Base-by-base conservation (phyloP, 495 filamentous ascomycete genomes). In the Cercophora newfieldiana region DNA sequence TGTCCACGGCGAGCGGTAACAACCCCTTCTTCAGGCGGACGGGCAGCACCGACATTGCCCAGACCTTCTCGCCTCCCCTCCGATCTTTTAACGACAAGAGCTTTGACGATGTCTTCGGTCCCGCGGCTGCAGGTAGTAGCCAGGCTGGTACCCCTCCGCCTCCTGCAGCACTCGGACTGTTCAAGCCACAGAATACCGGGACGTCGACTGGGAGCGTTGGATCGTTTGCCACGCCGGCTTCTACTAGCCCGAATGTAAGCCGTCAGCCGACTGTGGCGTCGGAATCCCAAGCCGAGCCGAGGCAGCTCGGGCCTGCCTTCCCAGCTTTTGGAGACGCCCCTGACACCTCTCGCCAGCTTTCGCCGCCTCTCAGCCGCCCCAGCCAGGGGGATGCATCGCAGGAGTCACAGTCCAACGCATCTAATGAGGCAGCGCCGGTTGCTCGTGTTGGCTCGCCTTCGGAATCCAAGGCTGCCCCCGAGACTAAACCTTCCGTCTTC, bases 31-130 rank as follows among this genome's bases (percentile, higher is more conserved):
- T 96, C 79, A 84, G 91, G 64, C 87, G 89, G 50, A 88, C 89
- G 7, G 89, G 85, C 28, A 90, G 86, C 63, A 81, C 83, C 24
- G 84, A 88, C 53, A 91, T 93, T 48, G 87, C 85, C 69, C 80
- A 87, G 21, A 77, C 82, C n/a, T 73, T 83, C 76, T 63, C 72
- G 66, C 59, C 78, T 69, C 68, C 83, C 69, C 66, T 84, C 81
- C 72, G 80, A 59, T 64, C 75, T 6, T 80, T 79, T 58, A 77
- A 70, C 44, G 88, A 92, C 58, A 87, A 87, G 71, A 87, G 88
- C 22, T 95, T 97, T 75, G 93, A 97, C 69, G 93, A 90, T 75
- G 88, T 97, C 30, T 97, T 97, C 74, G 93, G 94, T 1, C 90
- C 91, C 47, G 80, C 54, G 0, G 55, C 51, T 1, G 48, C 70